Evolutionary conservation across 2,329 filamentous ascomycete species (phyloP).

Genomic region (Ophiostoma montium): DNA sequence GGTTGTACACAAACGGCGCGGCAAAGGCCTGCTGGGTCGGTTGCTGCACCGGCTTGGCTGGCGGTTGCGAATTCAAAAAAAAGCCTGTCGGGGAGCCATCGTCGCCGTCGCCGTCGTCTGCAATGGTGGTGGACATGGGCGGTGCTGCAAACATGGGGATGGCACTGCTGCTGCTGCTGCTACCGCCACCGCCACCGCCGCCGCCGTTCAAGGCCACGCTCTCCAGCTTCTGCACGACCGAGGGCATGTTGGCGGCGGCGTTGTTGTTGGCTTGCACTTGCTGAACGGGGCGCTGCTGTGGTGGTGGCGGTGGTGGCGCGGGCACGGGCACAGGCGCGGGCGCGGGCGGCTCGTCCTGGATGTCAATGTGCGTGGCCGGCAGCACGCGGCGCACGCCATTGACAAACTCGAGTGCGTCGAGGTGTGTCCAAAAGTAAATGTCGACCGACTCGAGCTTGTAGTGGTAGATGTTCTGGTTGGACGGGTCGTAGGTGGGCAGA

Average conservation of each 20-base stretch:
- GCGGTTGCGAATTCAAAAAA: not conserved
- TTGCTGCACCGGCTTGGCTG: slow-evolving; percentile 12
- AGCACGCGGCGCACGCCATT: slow-evolving; percentile 53
- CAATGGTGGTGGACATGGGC: slow-evolving; percentile 15
- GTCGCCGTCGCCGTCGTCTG: not conserved
- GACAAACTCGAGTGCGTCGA: slow-evolving; percentile 57
- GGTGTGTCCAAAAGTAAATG: slow-evolving; percentile 65
- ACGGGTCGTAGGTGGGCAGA: slow-evolving; percentile 56
- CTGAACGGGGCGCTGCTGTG: slow-evolving; percentile 18
- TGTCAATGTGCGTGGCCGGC: slow-evolving; percentile 43
- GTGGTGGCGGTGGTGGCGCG: slow-evolving; percentile 19
- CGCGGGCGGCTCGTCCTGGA: slow-evolving; percentile 49
- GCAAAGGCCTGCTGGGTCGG: slow-evolving; percentile 27
- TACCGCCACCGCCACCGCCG: slow-evolving; percentile 1
- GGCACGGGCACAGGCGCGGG: slow-evolving; percentile 34
- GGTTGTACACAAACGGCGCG: slow-evolving; percentile 61
- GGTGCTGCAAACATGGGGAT: slow-evolving; percentile 27
- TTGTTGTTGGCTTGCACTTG: slow-evolving; percentile 1
- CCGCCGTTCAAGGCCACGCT: slow-evolving; percentile 43
- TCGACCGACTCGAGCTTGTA: slow-evolving; percentile 64
- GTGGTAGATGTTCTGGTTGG: slow-evolving; percentile 64
- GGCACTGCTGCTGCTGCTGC: slow-evolving; percentile 25
- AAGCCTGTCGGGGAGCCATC: not conserved
- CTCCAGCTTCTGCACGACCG: slow-evolving; percentile 61
- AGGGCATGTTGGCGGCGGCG: slow-evolving; percentile 38